Evolutionary conservation across 2,329 filamentous ascomycete genomes (phyloP), one percentile per base, ranked within the genome.

Genomic region (Emmonsiellopsis sp.): DNA sequence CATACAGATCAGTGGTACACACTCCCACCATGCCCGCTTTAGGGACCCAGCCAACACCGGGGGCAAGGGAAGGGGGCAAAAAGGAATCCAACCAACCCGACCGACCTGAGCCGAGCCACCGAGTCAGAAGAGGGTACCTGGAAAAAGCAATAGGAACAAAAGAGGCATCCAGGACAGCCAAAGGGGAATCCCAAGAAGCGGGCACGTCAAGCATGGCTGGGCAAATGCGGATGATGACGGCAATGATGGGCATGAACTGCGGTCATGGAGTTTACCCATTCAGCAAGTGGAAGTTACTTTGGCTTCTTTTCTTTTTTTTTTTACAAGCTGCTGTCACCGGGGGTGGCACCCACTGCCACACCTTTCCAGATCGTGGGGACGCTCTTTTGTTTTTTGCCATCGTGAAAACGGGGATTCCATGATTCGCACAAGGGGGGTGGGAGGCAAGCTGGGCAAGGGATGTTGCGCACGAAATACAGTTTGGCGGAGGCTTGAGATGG

Each of bases 311-410:
- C 20, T 26, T 26, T 26, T 26, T 26, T 26, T 26, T 26, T 26
- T 26, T 26, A 26, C 20, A 5, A 31, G n/a, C 37, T 37, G 45
- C 45, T 48, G 45, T 37, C 45, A 48, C 15, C 41, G 13, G 20
- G 31, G 45, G 45, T 48, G 45, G 45, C 45, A 48, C 45, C 15
- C 45, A 47, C 30, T 15, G 34, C 38, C 42, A 51, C 16, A 45
- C 49, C 54, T 57, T 60, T 57, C 58, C 55, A 61, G 58, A 63
- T 65, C 62, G 62, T 63, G 63, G 62, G 59, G 59, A 60, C 57
- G 57, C 20, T 26, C 20, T 26, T 59, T 60, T 59, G 54, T 52
- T 57, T 57, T 57, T 51, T 50, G 43, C 52, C 37, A 10, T 52
- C 47, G 52, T 61, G 20, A 58, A 57, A 58, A 59, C 55, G 55